These are phyloP conservation scores for Phalaenopsis hybrid DNA, from an alignment of 116 monocot species.

Conservation along the genomic window DNA sequence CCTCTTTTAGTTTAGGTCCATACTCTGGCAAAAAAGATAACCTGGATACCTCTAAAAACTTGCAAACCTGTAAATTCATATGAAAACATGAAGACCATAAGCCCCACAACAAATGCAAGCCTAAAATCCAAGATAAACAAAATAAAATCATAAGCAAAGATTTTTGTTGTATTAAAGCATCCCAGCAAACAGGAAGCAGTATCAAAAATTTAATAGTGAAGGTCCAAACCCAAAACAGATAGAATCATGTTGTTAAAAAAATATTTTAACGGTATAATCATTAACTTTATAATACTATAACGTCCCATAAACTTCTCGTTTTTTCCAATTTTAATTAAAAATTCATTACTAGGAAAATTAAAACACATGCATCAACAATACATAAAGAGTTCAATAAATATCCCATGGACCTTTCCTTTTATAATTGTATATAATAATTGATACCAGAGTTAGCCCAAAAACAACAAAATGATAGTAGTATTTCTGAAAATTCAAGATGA, in stretches of 20 bases:
- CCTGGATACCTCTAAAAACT: slow-evolving; percentile 91
- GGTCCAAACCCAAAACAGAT: background rate
- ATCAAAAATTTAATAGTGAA: background rate
- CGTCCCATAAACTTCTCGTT: background rate
- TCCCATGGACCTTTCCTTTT: background rate
- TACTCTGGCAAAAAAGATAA: slow-evolving; percentile 89
- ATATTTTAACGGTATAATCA: background rate
- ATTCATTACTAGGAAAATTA: background rate
- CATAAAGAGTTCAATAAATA: no score
- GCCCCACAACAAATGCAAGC: background rate
- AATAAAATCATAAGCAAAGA: background rate
- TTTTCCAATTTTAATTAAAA: background rate
- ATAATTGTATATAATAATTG: background rate
- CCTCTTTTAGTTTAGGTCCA: slow-evolving; percentile 95
- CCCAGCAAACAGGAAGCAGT: background rate
- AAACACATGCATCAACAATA: background rate
- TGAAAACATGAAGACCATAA: background rate
- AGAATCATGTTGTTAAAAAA: background rate
- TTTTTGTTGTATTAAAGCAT: background rate
- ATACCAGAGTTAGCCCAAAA: no score
- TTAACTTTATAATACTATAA: background rate
- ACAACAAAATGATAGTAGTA: no score
- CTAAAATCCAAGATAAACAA: background rate
- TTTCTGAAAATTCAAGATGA: no score
- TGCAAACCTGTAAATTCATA: slow-evolving; percentile 64